phyloP scores from a whole-genome alignment of 1,139 yeast species.

The Pneumocystis canis region DNA sequence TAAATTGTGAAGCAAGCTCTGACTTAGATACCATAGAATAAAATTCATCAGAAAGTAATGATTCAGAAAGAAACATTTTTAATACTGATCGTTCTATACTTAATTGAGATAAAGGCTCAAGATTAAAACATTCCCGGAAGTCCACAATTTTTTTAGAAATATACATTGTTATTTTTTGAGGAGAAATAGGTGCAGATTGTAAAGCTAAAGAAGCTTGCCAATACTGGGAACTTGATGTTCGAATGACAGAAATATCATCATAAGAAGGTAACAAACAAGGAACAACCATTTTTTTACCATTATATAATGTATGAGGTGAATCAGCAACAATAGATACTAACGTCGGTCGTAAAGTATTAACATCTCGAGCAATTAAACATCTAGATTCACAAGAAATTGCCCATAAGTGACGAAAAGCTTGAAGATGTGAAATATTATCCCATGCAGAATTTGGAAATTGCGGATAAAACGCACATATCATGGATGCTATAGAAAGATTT shows the following conservation, averaged over 20 bases:
- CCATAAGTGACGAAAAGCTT: constrained; percentile 87
- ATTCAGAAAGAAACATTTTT: not conserved
- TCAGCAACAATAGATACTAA: not conserved
- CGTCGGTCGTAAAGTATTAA: constrained; percentile 22
- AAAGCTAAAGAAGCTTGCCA: not conserved
- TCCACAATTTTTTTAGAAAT: not conserved
- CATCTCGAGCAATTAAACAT: constrained; percentile 63
- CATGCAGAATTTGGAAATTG: constrained; percentile 38
- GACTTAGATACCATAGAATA: not conserved
- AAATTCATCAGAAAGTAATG: not conserved
- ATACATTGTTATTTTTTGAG: not conserved
- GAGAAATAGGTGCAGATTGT: not conserved
- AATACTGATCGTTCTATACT: not conserved
- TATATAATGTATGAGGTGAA: not conserved
- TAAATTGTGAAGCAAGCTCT: not conserved
- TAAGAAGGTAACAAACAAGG: not conserved
- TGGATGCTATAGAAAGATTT: constrained; percentile 55
- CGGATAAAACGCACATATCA: constrained; percentile 63
- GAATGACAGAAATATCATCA: not conserved
- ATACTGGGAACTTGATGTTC: not conserved
- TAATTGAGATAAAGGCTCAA: not conserved
- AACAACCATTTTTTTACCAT: not conserved
- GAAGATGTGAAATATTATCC: constrained; percentile 47
- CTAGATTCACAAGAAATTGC: constrained; percentile 68
- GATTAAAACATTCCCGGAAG: not conserved